Evolutionary conservation across 768 basidiomycete species (phyloP).

Genomic region (Cystoderma amianthinum): DNA sequence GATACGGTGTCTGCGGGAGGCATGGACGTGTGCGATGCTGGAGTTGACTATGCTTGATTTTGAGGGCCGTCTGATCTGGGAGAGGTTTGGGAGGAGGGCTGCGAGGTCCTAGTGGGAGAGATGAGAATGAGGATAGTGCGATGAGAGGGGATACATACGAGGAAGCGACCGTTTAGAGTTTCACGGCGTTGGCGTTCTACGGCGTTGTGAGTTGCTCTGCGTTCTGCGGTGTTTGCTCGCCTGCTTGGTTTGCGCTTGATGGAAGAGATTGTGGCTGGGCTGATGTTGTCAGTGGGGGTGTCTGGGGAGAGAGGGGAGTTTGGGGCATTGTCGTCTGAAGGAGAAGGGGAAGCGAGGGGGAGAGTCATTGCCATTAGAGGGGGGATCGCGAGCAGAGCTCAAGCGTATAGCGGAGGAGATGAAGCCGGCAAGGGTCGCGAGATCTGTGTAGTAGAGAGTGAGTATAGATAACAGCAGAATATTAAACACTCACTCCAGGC

Average conservation of each 20-base stretch:
- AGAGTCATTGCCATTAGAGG: slow-evolving; percentile 33
- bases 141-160: too few species aligned
- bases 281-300: too few species aligned
- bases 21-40: slow-evolving; percentile 83
- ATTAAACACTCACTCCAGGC: slow-evolving; percentile 31
- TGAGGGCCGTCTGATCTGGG: slow-evolving; percentile 86
- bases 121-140: too few species aligned
- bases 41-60: slow-evolving; percentile 98
- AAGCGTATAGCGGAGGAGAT: slow-evolving; percentile 57
- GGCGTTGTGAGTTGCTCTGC: slow-evolving; percentile 94
- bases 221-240: slow-evolving; percentile 94
- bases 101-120: slow-evolving; percentile 75
- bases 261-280: too few species aligned
- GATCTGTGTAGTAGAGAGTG: slow-evolving; percentile 38
- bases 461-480: slow-evolving; percentile 7
- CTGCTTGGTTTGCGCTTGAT: slow-evolving; percentile 77
- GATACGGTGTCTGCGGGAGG: slow-evolving; percentile 73
- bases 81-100: slow-evolving; percentile 83
- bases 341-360: slow-evolving; percentile 18
- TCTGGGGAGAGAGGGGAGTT: slow-evolving; percentile 37
- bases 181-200: slow-evolving; percentile 92
- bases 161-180: slow-evolving; percentile 87
- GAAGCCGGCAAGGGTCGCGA: slow-evolving; percentile 95
- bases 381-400: slow-evolving; percentile 62
- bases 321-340: slow-evolving; percentile 27